phyloP scores from a whole-genome alignment of 140 eudicot genomes.

The Artemisia princeps region DNA sequence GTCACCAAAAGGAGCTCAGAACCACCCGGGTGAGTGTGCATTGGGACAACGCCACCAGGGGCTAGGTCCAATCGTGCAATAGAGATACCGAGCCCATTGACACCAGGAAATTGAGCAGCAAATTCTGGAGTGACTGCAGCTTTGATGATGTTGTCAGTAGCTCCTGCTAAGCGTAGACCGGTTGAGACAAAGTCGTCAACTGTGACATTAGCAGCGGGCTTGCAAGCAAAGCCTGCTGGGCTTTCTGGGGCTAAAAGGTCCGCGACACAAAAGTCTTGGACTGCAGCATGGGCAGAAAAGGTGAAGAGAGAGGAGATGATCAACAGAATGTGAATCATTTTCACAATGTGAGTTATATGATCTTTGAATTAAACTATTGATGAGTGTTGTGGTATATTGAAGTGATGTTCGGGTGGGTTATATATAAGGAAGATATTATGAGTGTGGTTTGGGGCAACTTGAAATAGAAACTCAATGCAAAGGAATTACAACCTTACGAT shows the following conservation, averaged over 20 bases:
- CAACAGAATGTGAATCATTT: constrained; percentile 21
- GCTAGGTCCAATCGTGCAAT: constrained; percentile 68
- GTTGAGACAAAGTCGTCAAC: constrained; percentile 55
- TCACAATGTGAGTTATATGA: constrained; percentile 28
- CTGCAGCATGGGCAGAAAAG: constrained; percentile 40
- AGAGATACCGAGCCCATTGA: constrained; percentile 76
- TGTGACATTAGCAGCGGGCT: constrained; percentile 38
- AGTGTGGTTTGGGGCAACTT: constrained; percentile 22
- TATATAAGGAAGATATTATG: constrained; percentile 21
- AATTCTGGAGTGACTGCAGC: constrained; percentile 89
- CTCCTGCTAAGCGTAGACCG: constrained; percentile 49
- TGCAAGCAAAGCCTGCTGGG: constrained; percentile 80
- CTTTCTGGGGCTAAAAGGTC: constrained; percentile 47
- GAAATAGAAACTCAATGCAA: constrained; percentile 25
- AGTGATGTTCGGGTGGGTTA: constrained; percentile 14
- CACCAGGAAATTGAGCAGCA: constrained; percentile 63
- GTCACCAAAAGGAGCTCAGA: constrained; percentile 63
- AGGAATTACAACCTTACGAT: constrained; percentile 19
- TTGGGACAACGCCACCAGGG: constrained; percentile 67
- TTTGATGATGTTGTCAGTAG: constrained; percentile 70
- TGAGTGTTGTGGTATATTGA: constrained; percentile 12
- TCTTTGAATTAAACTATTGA: constrained; percentile 8
- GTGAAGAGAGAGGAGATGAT: constrained; percentile 34
- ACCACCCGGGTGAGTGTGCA: constrained; percentile 90
- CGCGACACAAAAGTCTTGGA: constrained; percentile 74